Evolutionary conservation across 441 rosid species (phyloP), one percentile per base, ranked within the genome.

Genomic region (Macaranga tanarius): DNA sequence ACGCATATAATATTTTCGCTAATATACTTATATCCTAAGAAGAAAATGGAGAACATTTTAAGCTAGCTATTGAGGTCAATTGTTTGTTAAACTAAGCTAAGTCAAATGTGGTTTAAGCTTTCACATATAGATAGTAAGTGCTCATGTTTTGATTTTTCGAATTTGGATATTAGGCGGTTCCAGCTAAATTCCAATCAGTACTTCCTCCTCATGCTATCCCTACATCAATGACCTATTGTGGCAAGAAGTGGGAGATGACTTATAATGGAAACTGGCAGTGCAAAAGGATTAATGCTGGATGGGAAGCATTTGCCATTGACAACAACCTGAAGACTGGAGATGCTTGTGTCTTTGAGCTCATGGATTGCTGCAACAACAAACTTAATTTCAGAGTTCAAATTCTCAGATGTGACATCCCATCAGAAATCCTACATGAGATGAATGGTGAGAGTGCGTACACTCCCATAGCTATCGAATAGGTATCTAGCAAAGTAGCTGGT

Each of bases 331-430:
- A 71, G 67, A 19, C 34, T 34, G 83, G 74, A n/a, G 83, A 77
- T 58, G 80, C 72, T 10, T 77, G 78, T 58, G 72, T 80, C 11
- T 77, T 80, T 77, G 80, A 80, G 64, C 83, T 80, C 68, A 45
- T 52, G 45, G 76, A 62, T 15, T 71, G 50, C 62, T 50, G 59
- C 26, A 47, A 10, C 0, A 31, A 61, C 51, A 13, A 57, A 44
- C 9, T 77, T 62, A 73, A 34, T 20, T 80, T 80, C 71, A 73
- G 57, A 58, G 83, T 58, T 48, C 83, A 80, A 72, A 80, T 80
- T 70, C 80, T 80, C 38, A 77, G 83, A 57, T 70, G 71, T 22
- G 71, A 71, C 56, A 34, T 77, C 12, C 80, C 80, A 56, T 40
- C 76, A 38, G 28, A 50, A 57, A 62, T 76, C 51, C 55, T 17